phyloP scores from a whole-genome alignment of 148 eudicot genomes.

The Vaccinium vitisidaea region DNA sequence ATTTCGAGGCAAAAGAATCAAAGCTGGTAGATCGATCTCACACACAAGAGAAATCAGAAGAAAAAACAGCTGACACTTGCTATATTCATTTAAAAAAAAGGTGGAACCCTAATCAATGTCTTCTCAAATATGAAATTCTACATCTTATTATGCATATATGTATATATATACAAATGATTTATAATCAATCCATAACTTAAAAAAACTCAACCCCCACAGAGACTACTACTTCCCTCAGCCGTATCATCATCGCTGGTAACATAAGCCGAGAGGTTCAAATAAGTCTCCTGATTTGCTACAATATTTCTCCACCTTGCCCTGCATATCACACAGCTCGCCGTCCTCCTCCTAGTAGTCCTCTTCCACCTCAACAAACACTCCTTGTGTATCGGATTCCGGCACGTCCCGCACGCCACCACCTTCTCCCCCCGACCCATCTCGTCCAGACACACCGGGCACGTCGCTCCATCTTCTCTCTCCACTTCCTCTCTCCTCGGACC shows the following conservation, averaged over 20 bases:
- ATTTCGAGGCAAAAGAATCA: background rate
- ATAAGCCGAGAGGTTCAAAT: slow-evolving; percentile 69
- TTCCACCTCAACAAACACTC: slow-evolving; percentile 81
- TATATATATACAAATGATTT: slow-evolving; percentile 6
- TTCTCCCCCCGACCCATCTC: slow-evolving; percentile 53
- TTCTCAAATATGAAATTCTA: background rate
- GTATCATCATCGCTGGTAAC: slow-evolving; percentile 30
- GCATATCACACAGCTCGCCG: slow-evolving; percentile 75
- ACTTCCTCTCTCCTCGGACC: background rate
- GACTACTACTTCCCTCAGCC: slow-evolving; percentile 17
- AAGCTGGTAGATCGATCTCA: background rate
- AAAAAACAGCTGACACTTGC: background rate
- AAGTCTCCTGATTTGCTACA: slow-evolving; percentile 42
- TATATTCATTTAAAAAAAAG: no score
- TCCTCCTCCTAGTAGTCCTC: slow-evolving; percentile 55
- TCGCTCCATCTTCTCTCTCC: slow-evolving; percentile 43
- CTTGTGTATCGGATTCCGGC: slow-evolving; percentile 70
- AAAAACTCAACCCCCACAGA: slow-evolving; percentile 11
- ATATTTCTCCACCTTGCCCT: slow-evolving; percentile 69
- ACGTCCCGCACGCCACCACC: slow-evolving; percentile 67
- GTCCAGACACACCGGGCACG: slow-evolving; percentile 84
- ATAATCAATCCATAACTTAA: background rate
- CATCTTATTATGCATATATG: slow-evolving; percentile 9
- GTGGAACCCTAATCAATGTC: background rate
- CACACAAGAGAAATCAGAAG: background rate